A percentile compares a stretch with the other conserved stretches of the same genome.
These are phyloP conservation scores for Aspergillus cavernicola DNA, from an alignment of 495 filamentous ascomycete species.

Conservation along the genomic window DNA sequence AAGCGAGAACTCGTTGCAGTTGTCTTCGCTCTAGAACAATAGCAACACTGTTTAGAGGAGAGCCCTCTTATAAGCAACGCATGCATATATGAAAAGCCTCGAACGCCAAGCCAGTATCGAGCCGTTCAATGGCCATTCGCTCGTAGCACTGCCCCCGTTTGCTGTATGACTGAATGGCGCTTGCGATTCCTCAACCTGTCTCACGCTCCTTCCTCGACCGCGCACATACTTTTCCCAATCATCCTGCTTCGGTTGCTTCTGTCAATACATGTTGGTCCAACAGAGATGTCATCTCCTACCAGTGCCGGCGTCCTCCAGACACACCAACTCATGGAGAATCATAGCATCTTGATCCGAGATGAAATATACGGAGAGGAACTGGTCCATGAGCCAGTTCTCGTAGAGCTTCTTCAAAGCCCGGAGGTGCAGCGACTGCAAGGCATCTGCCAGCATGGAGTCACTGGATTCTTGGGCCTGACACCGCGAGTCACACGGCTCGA, in stretches of 20 bases:
- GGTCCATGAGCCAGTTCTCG: slow-evolving; percentile 34
- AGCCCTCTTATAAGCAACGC: too few species aligned
- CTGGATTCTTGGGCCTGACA: slow-evolving; percentile 30
- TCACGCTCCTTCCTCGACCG: not conserved
- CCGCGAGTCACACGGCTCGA: slow-evolving; percentile 40
- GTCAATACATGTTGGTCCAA: not conserved
- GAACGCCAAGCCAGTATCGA: not conserved
- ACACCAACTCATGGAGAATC: not conserved
- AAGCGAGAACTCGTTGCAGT: too few species aligned
- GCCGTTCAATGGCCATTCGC: not conserved
- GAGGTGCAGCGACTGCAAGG: slow-evolving; percentile 33
- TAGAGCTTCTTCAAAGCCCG: slow-evolving; percentile 33
- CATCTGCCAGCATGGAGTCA: slow-evolving; percentile 38
- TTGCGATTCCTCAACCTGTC: not conserved
- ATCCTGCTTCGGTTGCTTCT: not conserved
- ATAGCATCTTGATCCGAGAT: slow-evolving; percentile 26
- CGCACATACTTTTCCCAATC: not conserved
- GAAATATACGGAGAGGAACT: slow-evolving; percentile 33
- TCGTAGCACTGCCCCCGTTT: too few species aligned
- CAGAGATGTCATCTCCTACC: not conserved
- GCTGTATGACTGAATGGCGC: too few species aligned
- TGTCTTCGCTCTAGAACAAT: too few species aligned
- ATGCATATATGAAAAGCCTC: not conserved
- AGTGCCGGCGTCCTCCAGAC: not conserved
- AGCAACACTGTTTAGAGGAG: too few species aligned